phyloP scores from a whole-genome alignment of 345 rosid genomes.

The Acer saccharum region DNA sequence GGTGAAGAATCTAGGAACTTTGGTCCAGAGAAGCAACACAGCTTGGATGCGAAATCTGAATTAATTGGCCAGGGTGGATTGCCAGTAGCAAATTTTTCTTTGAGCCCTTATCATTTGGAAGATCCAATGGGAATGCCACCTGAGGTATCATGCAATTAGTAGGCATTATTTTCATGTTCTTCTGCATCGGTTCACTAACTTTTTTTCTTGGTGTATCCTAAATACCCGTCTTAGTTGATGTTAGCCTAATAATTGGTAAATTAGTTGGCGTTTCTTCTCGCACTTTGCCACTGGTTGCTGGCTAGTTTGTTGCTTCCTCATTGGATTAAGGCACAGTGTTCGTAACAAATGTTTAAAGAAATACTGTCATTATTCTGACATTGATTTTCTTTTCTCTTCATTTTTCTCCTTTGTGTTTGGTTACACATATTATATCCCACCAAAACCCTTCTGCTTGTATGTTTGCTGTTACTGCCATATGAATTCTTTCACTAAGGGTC shows the following conservation, averaged over 20 bases:
- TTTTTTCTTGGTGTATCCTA: neutral
- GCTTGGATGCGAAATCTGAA: constrained; percentile 41
- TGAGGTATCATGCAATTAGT: constrained; percentile 55
- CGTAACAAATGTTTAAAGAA: constrained; percentile 5
- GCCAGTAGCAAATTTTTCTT: constrained; percentile 30
- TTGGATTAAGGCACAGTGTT: constrained; percentile 1
- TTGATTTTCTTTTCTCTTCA: neutral
- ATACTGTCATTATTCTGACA: neutral
- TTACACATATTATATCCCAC: constrained; percentile 5
- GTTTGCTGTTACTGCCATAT: neutral
- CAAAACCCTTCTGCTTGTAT: neutral
- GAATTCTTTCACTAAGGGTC: neutral
- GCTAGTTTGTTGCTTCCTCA: neutral
- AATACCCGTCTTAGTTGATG: neutral
- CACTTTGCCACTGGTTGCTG: neutral
- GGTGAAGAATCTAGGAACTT: constrained; percentile 43
- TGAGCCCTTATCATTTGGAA: constrained; percentile 40
- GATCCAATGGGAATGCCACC: constrained; percentile 90
- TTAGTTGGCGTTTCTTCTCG: constrained; percentile 3
- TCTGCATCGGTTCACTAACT: neutral
- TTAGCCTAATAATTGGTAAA: constrained; percentile 6
- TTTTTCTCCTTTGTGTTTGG: neutral
- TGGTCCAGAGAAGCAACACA: constrained; percentile 34
- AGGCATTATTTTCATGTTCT: constrained; percentile 12
- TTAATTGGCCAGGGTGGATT: constrained; percentile 33